Evolutionary conservation across 116 monocot species (phyloP).

Genomic region (Phalaenopsis hybrid): DNA sequence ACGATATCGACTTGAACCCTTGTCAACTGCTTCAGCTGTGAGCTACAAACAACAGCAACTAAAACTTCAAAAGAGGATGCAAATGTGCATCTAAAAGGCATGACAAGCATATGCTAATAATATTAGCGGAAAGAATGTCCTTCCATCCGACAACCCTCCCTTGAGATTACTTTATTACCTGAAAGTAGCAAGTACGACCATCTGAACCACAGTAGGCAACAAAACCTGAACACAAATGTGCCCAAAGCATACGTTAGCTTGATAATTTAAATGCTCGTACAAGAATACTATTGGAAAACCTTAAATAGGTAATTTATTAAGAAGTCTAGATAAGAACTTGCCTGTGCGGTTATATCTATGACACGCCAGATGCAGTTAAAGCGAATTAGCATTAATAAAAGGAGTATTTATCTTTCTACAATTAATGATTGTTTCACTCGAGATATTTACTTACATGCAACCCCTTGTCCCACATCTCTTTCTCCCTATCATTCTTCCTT

Average conservation of each 20-base stretch:
- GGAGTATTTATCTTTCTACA: no score
- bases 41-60: constrained; percentile 26
- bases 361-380: no score
- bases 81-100: neutral
- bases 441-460: no score
- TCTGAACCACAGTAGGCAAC: constrained; percentile 58
- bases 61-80: neutral
- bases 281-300: no score
- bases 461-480: no score
- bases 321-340: no score
- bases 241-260: neutral
- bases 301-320: no score
- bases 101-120: neutral
- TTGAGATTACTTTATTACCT: constrained; percentile 19
- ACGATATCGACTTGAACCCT: constrained; percentile 26
- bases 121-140: neutral
- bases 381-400: no score
- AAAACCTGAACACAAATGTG: constrained; percentile 28
- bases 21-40: constrained; percentile 41
- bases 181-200: constrained; percentile 36
- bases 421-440: no score
- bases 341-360: no score
- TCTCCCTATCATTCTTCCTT: no score
- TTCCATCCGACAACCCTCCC: neutral
- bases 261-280: neutral